Evolutionary conservation across 805 yeast species (phyloP), one percentile per base, ranked within the genome.

Genomic region (Starmera caribaea): DNA sequence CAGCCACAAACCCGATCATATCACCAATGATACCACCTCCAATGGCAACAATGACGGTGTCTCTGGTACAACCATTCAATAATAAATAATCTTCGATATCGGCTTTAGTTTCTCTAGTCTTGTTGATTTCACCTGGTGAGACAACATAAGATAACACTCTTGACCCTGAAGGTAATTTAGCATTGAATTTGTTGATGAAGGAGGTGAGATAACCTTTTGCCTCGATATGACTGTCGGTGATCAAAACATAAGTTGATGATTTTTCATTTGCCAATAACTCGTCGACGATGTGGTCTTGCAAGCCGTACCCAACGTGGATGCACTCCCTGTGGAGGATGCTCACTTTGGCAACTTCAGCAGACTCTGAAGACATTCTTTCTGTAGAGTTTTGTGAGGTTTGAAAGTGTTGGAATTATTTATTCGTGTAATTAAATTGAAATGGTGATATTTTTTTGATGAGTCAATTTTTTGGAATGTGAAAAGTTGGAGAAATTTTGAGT

Each of bases 11-110:
- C 4, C 98, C 98, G 48, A 90, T 85, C 98, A 92, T 90, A 58
- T 92, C 98, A 44, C 98, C 98, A 61, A 92, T 90, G 38, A 92
- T 94, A 51, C 98, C 98, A 49, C 98, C 98, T 45, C 98, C 98
- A 43, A 92, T 76, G 8, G 98, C 98, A 36, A 92, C 64, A 41
- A 92, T 79, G 21, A 92, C 86, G 3, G 97, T 88, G 59, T 92
- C 98, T 62, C 98, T 76, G 13, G 97, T 92, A 61, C 98, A 92
- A 21, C 95, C 95, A 54, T 86, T 64, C 5, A 63, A 54, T 45
- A 92, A 71, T 53, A 92, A 65, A 62, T 73, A 90, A 62, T 92
- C 98, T 65, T 92, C 98, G 41, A 92, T 89, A 10, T 76, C 78
- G 24, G 92, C 97, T 62, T 92, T 92, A 29, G 96, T 88, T 38